These are phyloP conservation scores for Claviceps cyperi DNA, from an alignment of 2,329 filamentous ascomycete genomes.

Conservation along the genomic window DNA sequence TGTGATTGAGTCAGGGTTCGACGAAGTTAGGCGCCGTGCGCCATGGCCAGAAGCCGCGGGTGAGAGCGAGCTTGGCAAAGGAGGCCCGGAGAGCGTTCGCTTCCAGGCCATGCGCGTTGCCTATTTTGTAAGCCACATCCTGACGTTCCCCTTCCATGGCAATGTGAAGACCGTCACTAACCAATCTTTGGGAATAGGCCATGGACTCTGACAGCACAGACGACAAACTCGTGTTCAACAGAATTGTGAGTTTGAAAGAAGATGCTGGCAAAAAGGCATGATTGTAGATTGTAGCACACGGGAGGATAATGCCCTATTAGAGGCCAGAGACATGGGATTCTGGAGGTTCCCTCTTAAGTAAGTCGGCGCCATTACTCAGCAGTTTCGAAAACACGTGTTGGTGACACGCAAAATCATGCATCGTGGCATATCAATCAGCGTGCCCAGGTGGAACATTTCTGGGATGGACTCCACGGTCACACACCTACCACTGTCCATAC, in stretches of 20 bases:
- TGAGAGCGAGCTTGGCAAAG: constrained; percentile 46
- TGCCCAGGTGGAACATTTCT: background rate
- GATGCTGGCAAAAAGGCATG: constrained; percentile 51
- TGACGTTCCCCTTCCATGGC: background rate
- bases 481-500: background rate
- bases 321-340: background rate
- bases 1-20: constrained; percentile 69
- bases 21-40: constrained; percentile 56
- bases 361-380: background rate
- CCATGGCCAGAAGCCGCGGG: constrained; percentile 73
- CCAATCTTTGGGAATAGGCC: constrained; percentile 24
- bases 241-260: constrained; percentile 85
- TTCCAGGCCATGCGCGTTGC: constrained; percentile 88
- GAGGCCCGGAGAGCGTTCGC: constrained; percentile 59
- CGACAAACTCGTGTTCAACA: constrained; percentile 75
- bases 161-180: background rate
- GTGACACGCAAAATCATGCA: background rate
- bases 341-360: background rate
- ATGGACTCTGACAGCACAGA: constrained; percentile 67
- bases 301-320: background rate
- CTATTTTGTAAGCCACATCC: constrained; percentile 48
- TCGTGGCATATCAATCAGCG: background rate
- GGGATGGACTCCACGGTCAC: background rate
- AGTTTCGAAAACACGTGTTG: background rate
- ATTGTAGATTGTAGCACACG: background rate